Evolutionary conservation across 1,284 basidiomycete genomes (phyloP), one percentile per base, ranked within the genome.

Genomic region (Trametes sp.): DNA sequence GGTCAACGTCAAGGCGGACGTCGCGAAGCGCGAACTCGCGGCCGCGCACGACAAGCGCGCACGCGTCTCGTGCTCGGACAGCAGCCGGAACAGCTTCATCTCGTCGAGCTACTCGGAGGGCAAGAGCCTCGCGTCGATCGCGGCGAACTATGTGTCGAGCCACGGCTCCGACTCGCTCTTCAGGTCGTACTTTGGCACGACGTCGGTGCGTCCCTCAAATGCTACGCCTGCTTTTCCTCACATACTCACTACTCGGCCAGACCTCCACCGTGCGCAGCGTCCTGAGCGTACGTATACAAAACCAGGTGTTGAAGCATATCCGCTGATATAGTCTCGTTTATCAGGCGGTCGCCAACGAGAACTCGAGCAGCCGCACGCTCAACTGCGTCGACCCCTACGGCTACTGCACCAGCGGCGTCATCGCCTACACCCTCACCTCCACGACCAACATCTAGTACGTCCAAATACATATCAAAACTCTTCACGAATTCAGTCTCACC

Each of bases 381-480:
- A 68, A 58, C 63, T 71, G 70, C 66, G 44, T 21, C 38, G 71
- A 70, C 61, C 64, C 70, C 24, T 70, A 69, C 59, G 63, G 59
- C 35, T 62, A 54, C 29, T 72, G 70, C 65, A 63, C 52, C 31
- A 57, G 49, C 56, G 62, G 63, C 31, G 69, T 71, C 56, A 71
- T 72, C 38, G 70, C 71, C 23, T 71, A 70, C 63, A 70, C 70
- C 42, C 45, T 70, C 35, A 66, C 42, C 21, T 28, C 66, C n/a
- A 62, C 67, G 29, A 70, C 67, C 24, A 68, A 72, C 62, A 59
- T 68, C 57, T 69, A 68, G 66, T n/a, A n/a, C n/a, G n/a, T n/a
- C n/a, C n/a, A n/a, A n/a, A n/a, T n/a, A n/a, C n/a, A n/a, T n/a
- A n/a, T n/a, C n/a, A n/a, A n/a, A n/a, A n/a, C n/a, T n/a, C n/a